These are phyloP conservation scores for Elsinoe ampelina DNA, from an alignment of 2,329 filamentous ascomycete genomes.

Conservation along the genomic window DNA sequence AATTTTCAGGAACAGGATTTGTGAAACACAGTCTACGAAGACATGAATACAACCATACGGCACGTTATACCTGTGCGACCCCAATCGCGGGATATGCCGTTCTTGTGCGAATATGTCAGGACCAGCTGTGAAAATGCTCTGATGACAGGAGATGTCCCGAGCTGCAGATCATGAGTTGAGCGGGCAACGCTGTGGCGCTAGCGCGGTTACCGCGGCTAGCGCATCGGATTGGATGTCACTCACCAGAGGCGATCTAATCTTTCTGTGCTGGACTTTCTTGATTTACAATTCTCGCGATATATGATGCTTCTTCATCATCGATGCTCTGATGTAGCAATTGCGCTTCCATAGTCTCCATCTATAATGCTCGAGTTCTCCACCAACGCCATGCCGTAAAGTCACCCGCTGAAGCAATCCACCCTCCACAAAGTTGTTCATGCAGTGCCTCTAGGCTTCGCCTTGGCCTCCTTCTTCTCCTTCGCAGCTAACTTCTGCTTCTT, in stretches of 20 bases:
- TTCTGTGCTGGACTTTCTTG: not conserved
- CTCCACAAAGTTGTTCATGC: slow-evolving; percentile 6
- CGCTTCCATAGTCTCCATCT: not conserved
- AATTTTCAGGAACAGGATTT: slow-evolving; percentile 4
- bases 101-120: no score
- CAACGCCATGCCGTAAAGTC: slow-evolving; percentile 7
- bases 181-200: not conserved
- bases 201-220: not conserved
- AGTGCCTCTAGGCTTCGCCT: slow-evolving; percentile 70
- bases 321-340: not conserved
- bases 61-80: no score
- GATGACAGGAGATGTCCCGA: not conserved
- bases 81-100: no score
- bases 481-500: slow-evolving; percentile 92
- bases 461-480: slow-evolving; percentile 88
- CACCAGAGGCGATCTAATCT: not conserved
- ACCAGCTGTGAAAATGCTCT: no score
- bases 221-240: no score
- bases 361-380: not conserved
- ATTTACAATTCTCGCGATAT: not conserved
- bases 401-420: not conserved
- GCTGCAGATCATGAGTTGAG: slow-evolving; percentile 9
- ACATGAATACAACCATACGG: not conserved
- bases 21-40: not conserved
- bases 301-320: no score